Conservation (phyloP, 208 protist species). For the Leishmania lainsoni region DNA sequence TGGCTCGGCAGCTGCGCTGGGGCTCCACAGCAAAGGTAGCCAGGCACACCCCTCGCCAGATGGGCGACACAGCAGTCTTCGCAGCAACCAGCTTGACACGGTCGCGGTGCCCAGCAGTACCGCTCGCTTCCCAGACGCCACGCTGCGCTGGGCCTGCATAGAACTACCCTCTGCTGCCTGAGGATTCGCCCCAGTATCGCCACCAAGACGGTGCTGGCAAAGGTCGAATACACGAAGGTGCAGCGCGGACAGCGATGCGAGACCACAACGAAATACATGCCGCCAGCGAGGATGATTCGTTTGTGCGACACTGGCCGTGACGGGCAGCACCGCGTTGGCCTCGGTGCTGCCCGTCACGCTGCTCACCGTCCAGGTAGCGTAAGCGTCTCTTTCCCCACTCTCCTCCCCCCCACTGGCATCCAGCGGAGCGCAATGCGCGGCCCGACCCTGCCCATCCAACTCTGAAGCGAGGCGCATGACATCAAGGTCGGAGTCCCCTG, state of each 20-base stretch:
- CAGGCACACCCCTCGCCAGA: conserved; percentile 20
- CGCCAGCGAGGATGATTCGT: conserved; percentile 33
- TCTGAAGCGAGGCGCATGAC: not conserved
- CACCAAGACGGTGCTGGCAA: not conserved
- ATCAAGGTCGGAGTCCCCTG: not conserved
- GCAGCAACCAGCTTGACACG: conserved; percentile 28
- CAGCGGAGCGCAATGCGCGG: not conserved
- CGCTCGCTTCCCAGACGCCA: not conserved
- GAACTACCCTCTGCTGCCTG: not conserved
- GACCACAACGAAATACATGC: conserved; percentile 34
- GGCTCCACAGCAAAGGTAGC: conserved; percentile 32
- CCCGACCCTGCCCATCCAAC: not conserved
- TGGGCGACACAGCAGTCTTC: not conserved
- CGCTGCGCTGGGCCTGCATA: not conserved
- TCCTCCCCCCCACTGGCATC: not conserved
- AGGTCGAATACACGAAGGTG: conserved; percentile 37
- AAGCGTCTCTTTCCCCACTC: not conserved
- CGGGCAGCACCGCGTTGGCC: conserved; percentile 6
- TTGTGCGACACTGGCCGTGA: conserved; percentile 24
- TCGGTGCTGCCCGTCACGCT: not conserved
- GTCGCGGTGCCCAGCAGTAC: conserved; percentile 18
- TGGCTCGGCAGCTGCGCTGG: not conserved
- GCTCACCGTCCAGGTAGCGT: not conserved
- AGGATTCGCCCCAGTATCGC: not conserved
- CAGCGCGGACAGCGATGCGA: conserved; percentile 22